Conservation (phyloP, 495 filamentous ascomycete species). For the Xylaria longipes region DNA sequence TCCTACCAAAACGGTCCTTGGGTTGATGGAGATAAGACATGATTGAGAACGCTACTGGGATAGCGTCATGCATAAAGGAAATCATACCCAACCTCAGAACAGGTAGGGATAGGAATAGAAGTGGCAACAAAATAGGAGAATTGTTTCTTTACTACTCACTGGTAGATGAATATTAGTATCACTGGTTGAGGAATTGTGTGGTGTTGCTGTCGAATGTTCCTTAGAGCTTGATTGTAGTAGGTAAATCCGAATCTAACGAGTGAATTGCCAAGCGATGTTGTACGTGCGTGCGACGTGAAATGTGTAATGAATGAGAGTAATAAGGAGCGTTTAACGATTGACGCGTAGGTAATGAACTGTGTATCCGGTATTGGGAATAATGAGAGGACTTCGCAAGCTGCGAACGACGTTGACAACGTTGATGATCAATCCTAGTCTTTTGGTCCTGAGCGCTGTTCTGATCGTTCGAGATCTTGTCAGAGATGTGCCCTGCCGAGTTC, state of each 20-base stretch:
- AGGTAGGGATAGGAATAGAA: background rate
- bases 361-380: constrained; percentile 10
- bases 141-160: constrained; percentile 7
- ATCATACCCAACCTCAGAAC: background rate
- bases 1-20: background rate
- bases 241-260: background rate
- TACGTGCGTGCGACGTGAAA: background rate
- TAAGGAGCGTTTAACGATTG: constrained; percentile 3
- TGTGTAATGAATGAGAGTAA: constrained; percentile 9
- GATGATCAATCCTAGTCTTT: background rate
- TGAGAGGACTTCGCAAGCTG: constrained; percentile 19
- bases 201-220: constrained; percentile 5
- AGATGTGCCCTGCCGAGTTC: constrained; percentile 37
- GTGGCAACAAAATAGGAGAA: background rate
- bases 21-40: background rate
- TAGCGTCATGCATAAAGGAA: background rate
- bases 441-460: constrained; percentile 11
- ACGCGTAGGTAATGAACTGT: constrained; percentile 6
- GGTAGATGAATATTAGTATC: constrained; percentile 10
- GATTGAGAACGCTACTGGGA: background rate
- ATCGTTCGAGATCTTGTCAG: constrained; percentile 24
- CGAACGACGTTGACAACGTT: background rate
- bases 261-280: constrained; percentile 5
- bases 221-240: background rate
- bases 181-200: background rate